A percentile compares a stretch with the other conserved stretches of the same genome.
Conservation (phyloP, 306 rosid species). For the Pyrus bretschneideri region DNA sequence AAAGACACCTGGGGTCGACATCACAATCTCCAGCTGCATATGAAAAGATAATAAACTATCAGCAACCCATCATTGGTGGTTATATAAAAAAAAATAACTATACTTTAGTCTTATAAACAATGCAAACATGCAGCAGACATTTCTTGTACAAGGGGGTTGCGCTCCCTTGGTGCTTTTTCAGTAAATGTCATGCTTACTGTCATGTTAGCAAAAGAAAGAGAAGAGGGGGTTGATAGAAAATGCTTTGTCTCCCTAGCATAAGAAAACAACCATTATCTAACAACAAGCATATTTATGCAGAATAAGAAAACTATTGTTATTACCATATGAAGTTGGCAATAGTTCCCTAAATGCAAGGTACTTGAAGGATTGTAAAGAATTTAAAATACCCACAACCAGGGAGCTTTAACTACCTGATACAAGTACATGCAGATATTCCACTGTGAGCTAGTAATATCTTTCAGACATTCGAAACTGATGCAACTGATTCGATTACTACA, state of each 20-base stretch:
- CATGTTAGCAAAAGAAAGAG: background rate
- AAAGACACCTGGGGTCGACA: slow-evolving; percentile 83
- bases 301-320: background rate
- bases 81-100: background rate
- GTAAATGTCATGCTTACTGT: background rate
- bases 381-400: background rate
- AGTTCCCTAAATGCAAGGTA: background rate
- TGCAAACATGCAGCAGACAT: background rate
- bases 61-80: slow-evolving; percentile 22
- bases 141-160: background rate
- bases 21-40: slow-evolving; percentile 80
- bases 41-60: slow-evolving; percentile 14
- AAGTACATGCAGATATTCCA: background rate
- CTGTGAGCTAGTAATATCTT: background rate
- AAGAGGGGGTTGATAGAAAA: background rate
- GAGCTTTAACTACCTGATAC: slow-evolving; percentile 9
- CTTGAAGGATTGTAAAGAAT: background rate
- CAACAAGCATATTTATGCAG: background rate
- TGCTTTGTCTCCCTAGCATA: background rate
- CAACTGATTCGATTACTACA: background rate
- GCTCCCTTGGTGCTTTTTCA: background rate
- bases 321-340: background rate
- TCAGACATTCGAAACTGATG: slow-evolving; percentile 6
- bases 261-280: background rate
- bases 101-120: background rate